Evolutionary conservation across 805 yeast genomes (phyloP), one percentile per base, ranked within the genome.

Genomic region (Kodamaea lidongshanica): DNA sequence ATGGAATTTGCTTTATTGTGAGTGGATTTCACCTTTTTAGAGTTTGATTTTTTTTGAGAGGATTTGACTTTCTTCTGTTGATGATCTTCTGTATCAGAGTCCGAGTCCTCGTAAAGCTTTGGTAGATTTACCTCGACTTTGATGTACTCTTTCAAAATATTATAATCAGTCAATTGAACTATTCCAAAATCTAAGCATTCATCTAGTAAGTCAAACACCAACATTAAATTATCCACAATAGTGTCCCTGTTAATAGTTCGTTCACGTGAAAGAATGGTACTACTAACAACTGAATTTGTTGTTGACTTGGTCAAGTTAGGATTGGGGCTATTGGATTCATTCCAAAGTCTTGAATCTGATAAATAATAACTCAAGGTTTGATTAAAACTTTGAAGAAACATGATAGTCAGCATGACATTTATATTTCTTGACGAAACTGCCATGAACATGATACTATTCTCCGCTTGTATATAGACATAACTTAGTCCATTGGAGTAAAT

Each of bases 121-220:
- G 60, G 54, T 18, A 41, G 25, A 38, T 56, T 56, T 15, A 55
- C 52, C 28, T 73, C 72, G 28, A 78, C 65, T 35, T 82, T 78
- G 40, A 81, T 78, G 48, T 81, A 87, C 49, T 86, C 95, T 45
- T 75, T 76, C 32, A 87, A 64, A 8, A 87, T 71, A 39, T 79
- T 80, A 30, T 76, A 72, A 46, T 87, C 95, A 0, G 95, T 82
- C 31, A 81, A 64, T 56, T 87, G 96, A 1, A 86, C 77, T n/a
- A 81, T 58, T 6, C 96, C 96, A 54, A 72, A 81, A 53, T 87
- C 96, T 74, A 84, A 71, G 67, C 86, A 81, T 48, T 86, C 96
- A 49, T 86, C 96, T 25, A 86, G 55, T n/a, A 86, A 58, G 50
- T 87, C 96, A 54, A 79, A 80, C 6, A 86, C 71, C 28, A 86